Base-by-base conservation (phyloP, 129 eudicot genomes). In the Helianthus tuberosus region DNA sequence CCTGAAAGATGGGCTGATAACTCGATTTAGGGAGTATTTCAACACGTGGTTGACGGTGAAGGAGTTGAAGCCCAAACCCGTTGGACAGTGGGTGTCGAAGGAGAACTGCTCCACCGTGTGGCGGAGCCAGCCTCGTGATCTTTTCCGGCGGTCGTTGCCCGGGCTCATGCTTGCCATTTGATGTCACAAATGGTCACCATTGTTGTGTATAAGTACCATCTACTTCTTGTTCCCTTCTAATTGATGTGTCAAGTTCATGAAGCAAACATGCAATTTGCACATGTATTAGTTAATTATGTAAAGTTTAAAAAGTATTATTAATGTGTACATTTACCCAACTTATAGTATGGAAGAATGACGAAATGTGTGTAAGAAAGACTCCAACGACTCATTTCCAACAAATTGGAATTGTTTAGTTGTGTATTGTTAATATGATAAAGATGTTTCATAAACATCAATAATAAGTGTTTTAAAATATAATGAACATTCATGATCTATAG, bases 31-130 rank as follows among this genome's bases (percentile, higher is more conserved):
- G 66, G 98, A 92, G 73, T 92, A 92, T 64, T 92, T 92, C 58
- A 92, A 92, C 55, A 92, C 98, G 1, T 92, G 94, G 96, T 87
- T 92, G 16, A 89, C 87, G 0, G 91, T 92, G 4, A 84, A 81
- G 23, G 98, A 89, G 41, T 77, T 87, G 58, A 80, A 85, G 32
- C 73, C 82, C 48, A 67, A 80, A 50, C 86, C 87, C 3, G 8
- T 51, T 10, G 76, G 81, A 43, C 47, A 43, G 52, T 76, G 80
- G 77, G 64, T 55, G 11, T 15, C 79, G 62, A 70, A 79, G 52
- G 39, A 62, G 23, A 20, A 46, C 7, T 46, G 87, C 35, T 73
- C 87, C 6, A 85, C 91, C 5, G 52, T 87, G 80, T 90, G 96
- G 96, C 83, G 73, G 69, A 87, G 96, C 83, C 93, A 85, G 73